Evolutionary conservation across 306 rosid species (phyloP).

Genomic region (Hippophae tibetana): DNA sequence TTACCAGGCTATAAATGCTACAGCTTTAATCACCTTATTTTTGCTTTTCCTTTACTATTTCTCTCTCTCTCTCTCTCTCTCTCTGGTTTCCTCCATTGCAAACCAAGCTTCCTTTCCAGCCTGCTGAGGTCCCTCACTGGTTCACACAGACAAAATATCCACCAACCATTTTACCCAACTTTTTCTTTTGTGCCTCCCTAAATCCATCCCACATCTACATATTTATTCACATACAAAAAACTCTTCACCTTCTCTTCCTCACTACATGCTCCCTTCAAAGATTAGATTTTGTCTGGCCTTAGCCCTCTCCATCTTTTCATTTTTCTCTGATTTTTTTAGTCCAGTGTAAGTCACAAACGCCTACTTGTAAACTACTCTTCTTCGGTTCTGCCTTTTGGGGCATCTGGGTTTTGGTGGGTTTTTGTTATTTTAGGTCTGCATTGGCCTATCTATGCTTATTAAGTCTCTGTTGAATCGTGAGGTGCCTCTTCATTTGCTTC

Average conservation of each 20-base stretch:
- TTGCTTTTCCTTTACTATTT: conserved; percentile 60
- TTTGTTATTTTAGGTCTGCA: conserved; percentile 33
- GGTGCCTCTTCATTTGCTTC: conserved; percentile 43
- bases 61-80: conserved; percentile 46
- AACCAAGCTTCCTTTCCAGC: conserved; percentile 72
- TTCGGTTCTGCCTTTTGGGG: conserved; percentile 24
- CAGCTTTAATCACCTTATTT: conserved; percentile 26
- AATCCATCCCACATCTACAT: conserved; percentile 14
- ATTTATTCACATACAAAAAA: not conserved
- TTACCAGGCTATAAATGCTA: conserved; percentile 39
- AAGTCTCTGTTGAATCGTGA: conserved; percentile 38
- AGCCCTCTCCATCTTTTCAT: conserved; percentile 6
- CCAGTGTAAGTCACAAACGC: conserved; percentile 38
- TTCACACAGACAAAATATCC: conserved; percentile 32
- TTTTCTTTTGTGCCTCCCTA: conserved; percentile 29
- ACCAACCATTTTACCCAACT: conserved; percentile 54
- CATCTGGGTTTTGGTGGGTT: conserved; percentile 56
- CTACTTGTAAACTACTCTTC: conserved; percentile 35
- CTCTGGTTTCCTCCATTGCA: conserved; percentile 64
- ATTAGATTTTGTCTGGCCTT: conserved; percentile 52
- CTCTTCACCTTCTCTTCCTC: conserved; percentile 11
- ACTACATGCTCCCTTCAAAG: conserved; percentile 29
- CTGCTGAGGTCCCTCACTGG: conserved; percentile 40
- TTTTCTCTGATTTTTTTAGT: conserved; percentile 26
- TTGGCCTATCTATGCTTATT: conserved; percentile 49